Percentiles rank a stretch among this genome's conserved stretches.
Conservation (phyloP, 2,329 filamentous ascomycete genomes). For the Incumbomyces delicatus region DNA sequence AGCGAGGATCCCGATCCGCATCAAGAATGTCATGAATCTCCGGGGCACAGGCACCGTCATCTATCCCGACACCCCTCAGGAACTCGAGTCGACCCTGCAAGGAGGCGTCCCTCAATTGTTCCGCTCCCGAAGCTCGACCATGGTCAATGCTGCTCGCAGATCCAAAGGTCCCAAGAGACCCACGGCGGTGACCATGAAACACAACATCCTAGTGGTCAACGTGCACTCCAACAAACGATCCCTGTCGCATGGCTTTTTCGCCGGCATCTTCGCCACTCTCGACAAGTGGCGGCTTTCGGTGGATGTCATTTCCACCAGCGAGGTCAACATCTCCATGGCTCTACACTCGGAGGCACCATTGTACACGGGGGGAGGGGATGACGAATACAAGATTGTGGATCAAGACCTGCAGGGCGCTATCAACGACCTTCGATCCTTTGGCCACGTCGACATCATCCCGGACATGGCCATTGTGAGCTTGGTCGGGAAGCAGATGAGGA, state of each 20-base stretch:
- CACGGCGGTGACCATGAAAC: conserved; percentile 92
- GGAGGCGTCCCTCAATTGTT: conserved; percentile 42
- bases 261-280: conserved; percentile 83
- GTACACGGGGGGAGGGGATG: conserved; percentile 36
- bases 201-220: conserved; percentile 93
- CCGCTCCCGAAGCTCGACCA: conserved; percentile 37
- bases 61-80: conserved; percentile 60
- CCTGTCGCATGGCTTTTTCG: conserved; percentile 91
- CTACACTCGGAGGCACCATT: conserved; percentile 67
- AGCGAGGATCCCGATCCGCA: conserved; percentile 56
- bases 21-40: conserved; percentile 62
- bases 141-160: conserved; percentile 24
- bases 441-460: conserved; percentile 79
- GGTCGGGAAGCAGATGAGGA: conserved; percentile 93
- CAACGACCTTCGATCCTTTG: conserved; percentile 65
- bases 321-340: conserved; percentile 96
- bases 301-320: conserved; percentile 89
- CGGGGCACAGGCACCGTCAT: conserved; percentile 54
- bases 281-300: conserved; percentile 81
- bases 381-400: conserved; percentile 45
- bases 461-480: conserved; percentile 94
- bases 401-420: conserved; percentile 57
- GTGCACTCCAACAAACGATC: conserved; percentile 96
- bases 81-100: conserved; percentile 36
- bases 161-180: conserved; percentile 57